These are phyloP conservation scores for Yueomyces sp. DNA, from an alignment of 805 yeast genomes.

Conservation along the genomic window DNA sequence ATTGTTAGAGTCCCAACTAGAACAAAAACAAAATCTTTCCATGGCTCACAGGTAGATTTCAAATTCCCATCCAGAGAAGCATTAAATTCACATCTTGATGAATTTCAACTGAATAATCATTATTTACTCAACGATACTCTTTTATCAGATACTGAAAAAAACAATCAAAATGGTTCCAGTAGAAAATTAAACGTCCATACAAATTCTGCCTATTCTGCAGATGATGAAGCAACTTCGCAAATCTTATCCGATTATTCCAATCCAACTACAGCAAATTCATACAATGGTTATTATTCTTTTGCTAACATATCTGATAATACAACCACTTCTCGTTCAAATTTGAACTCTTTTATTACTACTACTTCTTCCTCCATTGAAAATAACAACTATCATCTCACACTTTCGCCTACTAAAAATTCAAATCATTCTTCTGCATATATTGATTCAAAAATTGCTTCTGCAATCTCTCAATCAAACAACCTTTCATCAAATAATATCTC, in stretches of 20 bases:
- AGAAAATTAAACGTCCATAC: background rate
- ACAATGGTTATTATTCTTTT: constrained; percentile 24
- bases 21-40: constrained; percentile 26
- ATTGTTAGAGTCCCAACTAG: constrained; percentile 21
- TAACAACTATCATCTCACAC: background rate
- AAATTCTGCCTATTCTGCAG: background rate
- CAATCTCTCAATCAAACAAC: background rate
- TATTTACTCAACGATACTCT: constrained; percentile 14
- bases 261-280: constrained; percentile 10
- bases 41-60: constrained; percentile 28
- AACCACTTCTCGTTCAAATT: constrained; percentile 4
- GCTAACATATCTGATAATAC: constrained; percentile 27
- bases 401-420: background rate
- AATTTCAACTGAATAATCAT: constrained; percentile 17
- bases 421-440: background rate
- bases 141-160: background rate
- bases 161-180: background rate
- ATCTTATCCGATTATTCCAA: constrained; percentile 19
- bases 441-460: background rate
- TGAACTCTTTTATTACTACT: background rate
- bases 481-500: background rate
- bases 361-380: background rate
- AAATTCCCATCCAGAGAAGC: constrained; percentile 26
- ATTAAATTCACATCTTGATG: constrained; percentile 5
- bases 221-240: constrained; percentile 17